A percentile compares a stretch with the other conserved stretches of the same genome.
These are phyloP conservation scores for Sarocladium strictum DNA, from an alignment of 2,329 filamentous ascomycete genomes.

Conservation along the genomic window DNA sequence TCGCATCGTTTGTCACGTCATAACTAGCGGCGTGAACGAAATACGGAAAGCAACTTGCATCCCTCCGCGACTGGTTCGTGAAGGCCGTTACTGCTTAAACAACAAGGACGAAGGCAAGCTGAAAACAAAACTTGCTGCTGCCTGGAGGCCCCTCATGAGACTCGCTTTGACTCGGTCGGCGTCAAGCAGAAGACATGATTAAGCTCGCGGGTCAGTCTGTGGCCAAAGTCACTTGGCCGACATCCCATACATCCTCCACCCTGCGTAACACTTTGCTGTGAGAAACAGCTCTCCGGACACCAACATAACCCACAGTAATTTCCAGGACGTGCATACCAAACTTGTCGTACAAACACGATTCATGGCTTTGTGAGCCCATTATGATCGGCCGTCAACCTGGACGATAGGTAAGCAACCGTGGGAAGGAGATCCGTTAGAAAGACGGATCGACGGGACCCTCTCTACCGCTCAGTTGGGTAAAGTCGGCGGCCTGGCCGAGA, in stretches of 20 bases:
- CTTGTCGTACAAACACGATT: neutral
- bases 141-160: too few relatives aligned
- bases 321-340: neutral
- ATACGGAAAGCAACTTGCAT: too few relatives aligned
- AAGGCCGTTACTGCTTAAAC: too few relatives aligned
- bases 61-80: too few relatives aligned
- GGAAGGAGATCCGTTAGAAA: neutral
- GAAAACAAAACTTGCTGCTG: too few relatives aligned
- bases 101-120: too few relatives aligned
- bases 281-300: neutral
- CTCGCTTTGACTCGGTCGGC: too few relatives aligned
- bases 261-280: neutral
- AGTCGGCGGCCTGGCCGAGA: slow-evolving; percentile 21
- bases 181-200: too few relatives aligned
- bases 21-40: neutral
- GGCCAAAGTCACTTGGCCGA: too few relatives aligned
- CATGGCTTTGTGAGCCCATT: neutral
- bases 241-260: neutral
- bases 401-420: neutral
- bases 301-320: neutral
- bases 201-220: too few relatives aligned
- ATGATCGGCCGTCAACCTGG: too few relatives aligned
- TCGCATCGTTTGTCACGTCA: neutral
- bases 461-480: slow-evolving; percentile 16
- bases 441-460: neutral